These are phyloP conservation scores for Tanacetum coccineum DNA, from an alignment of 129 eudicot genomes.

Conservation along the genomic window DNA sequence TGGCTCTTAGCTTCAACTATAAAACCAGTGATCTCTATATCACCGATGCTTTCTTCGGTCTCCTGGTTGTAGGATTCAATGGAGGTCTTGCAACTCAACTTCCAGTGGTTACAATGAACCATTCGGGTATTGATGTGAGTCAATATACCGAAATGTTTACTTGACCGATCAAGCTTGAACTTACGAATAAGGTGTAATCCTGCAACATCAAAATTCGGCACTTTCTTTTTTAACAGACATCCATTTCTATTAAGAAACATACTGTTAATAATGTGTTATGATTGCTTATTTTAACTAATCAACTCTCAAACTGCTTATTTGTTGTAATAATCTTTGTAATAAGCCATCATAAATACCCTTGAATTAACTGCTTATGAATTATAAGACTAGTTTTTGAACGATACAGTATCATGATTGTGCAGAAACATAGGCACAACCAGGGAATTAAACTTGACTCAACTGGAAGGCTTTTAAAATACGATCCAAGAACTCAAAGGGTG, in stretches of 20 bases:
- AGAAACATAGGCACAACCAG: constrained; percentile 24
- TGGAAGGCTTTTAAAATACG: constrained; percentile 26
- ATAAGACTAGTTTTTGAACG: not conserved
- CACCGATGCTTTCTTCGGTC: constrained; percentile 32
- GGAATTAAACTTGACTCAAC: constrained; percentile 32
- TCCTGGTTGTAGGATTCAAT: constrained; percentile 30
- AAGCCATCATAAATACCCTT: too few species aligned
- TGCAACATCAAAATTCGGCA: not conserved
- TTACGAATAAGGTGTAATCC: constrained; percentile 18
- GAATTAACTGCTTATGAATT: too few species aligned
- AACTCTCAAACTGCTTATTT: too few species aligned
- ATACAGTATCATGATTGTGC: constrained; percentile 8
- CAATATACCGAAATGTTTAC: constrained; percentile 25
- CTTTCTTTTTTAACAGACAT: too few species aligned
- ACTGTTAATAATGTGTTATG: too few species aligned
- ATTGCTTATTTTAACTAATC: too few species aligned
- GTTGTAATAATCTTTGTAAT: too few species aligned
- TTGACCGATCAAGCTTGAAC: constrained; percentile 28
- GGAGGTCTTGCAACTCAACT: constrained; percentile 37
- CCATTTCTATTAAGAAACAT: not conserved
- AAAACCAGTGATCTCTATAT: constrained; percentile 32
- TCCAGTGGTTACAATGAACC: constrained; percentile 17
- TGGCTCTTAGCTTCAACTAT: constrained; percentile 39
- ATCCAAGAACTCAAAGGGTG: constrained; percentile 23
- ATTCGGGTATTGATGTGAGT: constrained; percentile 26